Percentiles rank a stretch among this genome's conserved stretches.
phyloP scores from a whole-genome alignment of 1,139 yeast genomes.

The Candida tetrigidarum region DNA sequence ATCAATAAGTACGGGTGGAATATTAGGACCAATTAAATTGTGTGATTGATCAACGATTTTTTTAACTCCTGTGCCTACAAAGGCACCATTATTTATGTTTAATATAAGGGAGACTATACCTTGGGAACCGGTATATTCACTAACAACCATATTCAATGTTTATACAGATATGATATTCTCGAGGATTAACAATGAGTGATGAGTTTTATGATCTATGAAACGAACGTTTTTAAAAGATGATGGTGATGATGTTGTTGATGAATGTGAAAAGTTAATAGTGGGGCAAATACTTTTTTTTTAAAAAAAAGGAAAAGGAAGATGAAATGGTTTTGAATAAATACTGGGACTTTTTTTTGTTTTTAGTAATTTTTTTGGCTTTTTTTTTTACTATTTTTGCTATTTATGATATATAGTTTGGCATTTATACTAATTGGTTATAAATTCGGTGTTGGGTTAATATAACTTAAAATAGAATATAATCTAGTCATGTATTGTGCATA shows the following conservation, averaged over 20 bases:
- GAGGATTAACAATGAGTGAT: too few relatives aligned
- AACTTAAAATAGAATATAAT: constrained; percentile 1
- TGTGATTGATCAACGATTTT: constrained; percentile 22
- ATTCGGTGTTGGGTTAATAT: too few relatives aligned
- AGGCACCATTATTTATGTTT: constrained; percentile 21
- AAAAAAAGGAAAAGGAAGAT: not conserved
- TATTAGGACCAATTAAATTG: constrained; percentile 26
- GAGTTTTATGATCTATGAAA: too few relatives aligned
- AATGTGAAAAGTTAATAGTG: too few relatives aligned
- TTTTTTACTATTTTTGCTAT: not conserved
- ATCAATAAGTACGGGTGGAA: constrained; percentile 26
- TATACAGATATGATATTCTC: too few relatives aligned
- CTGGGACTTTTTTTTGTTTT: not conserved
- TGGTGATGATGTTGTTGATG: not conserved
- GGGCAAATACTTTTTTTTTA: too few relatives aligned
- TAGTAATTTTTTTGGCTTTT: not conserved
- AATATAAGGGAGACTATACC: constrained; percentile 24
- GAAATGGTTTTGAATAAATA: not conserved
- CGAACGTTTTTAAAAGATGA: not conserved
- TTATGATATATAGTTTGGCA: not conserved
- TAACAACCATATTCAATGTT: constrained; percentile 12
- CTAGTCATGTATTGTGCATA: not conserved
- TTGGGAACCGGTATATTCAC: constrained; percentile 23
- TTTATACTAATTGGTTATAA: not conserved
- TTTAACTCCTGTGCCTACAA: constrained; percentile 28